phyloP scores from a whole-genome alignment of 2,329 filamentous ascomycete genomes.

The Coniochaeta sp. region DNA sequence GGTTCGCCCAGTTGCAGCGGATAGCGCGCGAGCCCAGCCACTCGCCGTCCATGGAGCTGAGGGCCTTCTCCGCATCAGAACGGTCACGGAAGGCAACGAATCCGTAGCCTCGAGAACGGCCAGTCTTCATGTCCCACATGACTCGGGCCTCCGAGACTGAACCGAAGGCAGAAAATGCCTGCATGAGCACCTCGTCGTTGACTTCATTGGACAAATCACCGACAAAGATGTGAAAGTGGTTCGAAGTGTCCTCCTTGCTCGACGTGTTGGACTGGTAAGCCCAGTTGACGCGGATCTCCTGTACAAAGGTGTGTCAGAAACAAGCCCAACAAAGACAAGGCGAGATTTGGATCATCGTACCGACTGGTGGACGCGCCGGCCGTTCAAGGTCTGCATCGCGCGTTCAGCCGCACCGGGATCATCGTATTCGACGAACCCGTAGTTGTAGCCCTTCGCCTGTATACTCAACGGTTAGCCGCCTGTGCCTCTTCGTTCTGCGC shows the following conservation, averaged over 20 bases:
- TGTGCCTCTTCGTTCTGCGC: neutral
- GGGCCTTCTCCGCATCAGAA: constrained; percentile 85
- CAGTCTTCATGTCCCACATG: constrained; percentile 99
- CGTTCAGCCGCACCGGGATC: constrained; percentile 93
- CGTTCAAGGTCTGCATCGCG: constrained; percentile 95
- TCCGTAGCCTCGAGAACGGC: constrained; percentile 91
- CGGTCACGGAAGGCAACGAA: constrained; percentile 97
- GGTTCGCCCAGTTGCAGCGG: constrained; percentile 99
- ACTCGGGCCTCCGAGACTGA: constrained; percentile 95
- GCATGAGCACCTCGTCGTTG: constrained; percentile 88
- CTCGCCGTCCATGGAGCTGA: constrained; percentile 97
- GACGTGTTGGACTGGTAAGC: constrained; percentile 93
- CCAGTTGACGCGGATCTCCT: constrained; percentile 99
- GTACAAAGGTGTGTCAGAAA: neutral
- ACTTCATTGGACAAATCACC: constrained; percentile 97
- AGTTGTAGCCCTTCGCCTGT: constrained; percentile 94
- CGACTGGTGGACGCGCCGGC: constrained; percentile 88
- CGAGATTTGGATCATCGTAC: constrained; percentile 42
- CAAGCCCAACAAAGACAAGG: neutral
- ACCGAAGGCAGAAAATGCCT: constrained; percentile 94
- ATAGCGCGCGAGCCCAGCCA: constrained; percentile 98
- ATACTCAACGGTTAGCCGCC: constrained; percentile 23
- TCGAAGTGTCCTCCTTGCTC: constrained; percentile 95
- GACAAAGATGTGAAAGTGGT: constrained; percentile 98
- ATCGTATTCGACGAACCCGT: constrained; percentile 98